Evolutionary conservation across 2,329 filamentous ascomycete species (phyloP).

Genomic region (Aspergillus fijiensis): DNA sequence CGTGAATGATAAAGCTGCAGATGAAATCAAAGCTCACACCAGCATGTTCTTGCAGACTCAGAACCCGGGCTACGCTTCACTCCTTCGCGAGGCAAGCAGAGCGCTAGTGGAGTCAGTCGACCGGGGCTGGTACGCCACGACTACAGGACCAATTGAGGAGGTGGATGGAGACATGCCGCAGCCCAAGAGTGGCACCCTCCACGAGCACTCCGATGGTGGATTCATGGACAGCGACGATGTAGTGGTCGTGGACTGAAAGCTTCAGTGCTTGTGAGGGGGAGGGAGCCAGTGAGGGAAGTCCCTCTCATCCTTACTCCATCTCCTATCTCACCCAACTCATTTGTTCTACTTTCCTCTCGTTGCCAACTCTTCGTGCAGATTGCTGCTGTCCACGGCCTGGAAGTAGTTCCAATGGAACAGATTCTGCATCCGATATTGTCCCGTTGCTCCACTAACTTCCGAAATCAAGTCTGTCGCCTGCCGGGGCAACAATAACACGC

Average conservation of each 20-base stretch:
- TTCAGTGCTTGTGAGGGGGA: conserved; percentile 1
- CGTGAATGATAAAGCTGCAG: conserved; percentile 73
- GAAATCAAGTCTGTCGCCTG: not conserved
- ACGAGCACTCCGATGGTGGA: conserved; percentile 20
- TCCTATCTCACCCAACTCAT: not conserved
- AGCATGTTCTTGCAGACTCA: conserved; percentile 48
- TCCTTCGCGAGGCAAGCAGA: conserved; percentile 41
- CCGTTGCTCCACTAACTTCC: not conserved
- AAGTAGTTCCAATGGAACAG: not conserved
- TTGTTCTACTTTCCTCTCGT: not conserved
- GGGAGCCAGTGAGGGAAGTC: not conserved
- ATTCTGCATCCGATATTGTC: not conserved
- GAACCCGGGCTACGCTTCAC: conserved; percentile 45
- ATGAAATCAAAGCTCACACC: conserved; percentile 79
- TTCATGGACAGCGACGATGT: conserved; percentile 38
- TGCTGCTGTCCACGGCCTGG: not conserved
- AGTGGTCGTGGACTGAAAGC: conserved; percentile 33
- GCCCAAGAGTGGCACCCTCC: conserved; percentile 12
- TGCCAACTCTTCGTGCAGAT: not conserved
- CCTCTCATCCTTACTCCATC: not conserved
- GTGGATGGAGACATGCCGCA: conserved; percentile 17
- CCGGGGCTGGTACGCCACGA: conserved; percentile 39
- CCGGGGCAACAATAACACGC: not conserved
- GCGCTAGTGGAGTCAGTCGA: conserved; percentile 42
- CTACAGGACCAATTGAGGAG: conserved; percentile 24